Conservation (phyloP, 257 asterid genomes). For the Cruciata laevipes region DNA sequence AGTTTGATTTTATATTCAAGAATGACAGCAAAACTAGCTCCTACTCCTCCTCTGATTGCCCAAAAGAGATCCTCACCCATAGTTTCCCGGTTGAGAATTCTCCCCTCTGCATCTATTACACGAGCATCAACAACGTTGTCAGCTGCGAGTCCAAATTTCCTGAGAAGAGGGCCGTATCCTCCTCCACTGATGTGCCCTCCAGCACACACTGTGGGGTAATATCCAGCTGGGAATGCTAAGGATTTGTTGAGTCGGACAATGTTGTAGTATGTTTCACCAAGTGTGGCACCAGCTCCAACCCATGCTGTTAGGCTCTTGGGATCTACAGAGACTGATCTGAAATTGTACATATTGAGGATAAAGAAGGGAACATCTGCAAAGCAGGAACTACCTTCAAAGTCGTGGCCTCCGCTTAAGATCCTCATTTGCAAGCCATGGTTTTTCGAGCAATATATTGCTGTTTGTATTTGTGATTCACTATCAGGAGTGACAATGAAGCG, state of each 20-base stretch:
- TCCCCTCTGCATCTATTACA: conserved; percentile 5
- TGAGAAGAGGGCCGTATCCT: conserved; percentile 14
- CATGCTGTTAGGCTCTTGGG: conserved; percentile 9
- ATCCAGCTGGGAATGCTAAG: conserved; percentile 13
- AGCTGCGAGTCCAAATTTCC: conserved; percentile 12
- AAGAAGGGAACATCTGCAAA: conserved; percentile 13
- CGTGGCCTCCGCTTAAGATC: conserved; percentile 20
- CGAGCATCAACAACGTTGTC: conserved; percentile 18
- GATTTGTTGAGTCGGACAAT: neutral
- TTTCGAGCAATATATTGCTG: conserved; percentile 17
- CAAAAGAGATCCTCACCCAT: conserved; percentile 18
- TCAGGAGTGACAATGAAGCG: conserved; percentile 11
- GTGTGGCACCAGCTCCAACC: conserved; percentile 18
- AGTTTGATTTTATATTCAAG: conserved; percentile 8
- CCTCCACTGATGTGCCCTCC: conserved; percentile 22
- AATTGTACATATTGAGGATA: conserved; percentile 13
- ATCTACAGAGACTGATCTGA: conserved; percentile 13
- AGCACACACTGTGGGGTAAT: conserved; percentile 12
- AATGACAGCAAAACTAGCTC: conserved; percentile 13
- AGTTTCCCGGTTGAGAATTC: conserved; percentile 11
- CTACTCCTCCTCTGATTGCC: conserved; percentile 19
- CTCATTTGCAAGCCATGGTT: conserved; percentile 12
- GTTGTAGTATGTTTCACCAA: conserved; percentile 15
- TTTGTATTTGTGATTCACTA: conserved; percentile 5
- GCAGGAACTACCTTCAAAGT: conserved; percentile 13